A percentile compares a stretch with the other conserved stretches of the same genome.
Evolutionary conservation across 1,284 basidiomycete genomes (phyloP).

Genomic region (Crepidotus sp.): DNA sequence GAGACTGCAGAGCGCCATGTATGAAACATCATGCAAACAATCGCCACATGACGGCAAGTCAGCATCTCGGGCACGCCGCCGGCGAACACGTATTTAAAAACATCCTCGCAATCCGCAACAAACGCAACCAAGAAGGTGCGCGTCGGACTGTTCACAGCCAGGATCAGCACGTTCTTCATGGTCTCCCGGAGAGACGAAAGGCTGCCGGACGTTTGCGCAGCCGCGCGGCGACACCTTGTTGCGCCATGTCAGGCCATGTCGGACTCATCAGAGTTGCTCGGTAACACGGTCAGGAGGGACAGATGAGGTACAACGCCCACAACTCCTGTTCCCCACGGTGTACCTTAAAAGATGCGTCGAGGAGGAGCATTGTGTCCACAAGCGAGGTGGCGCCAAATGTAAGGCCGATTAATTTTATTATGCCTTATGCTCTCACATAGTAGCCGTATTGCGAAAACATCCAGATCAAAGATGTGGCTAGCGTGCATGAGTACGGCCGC

Average conservation of each 20-base stretch:
- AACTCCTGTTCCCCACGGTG: too few species aligned
- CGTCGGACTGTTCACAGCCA: not conserved
- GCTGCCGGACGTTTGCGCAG: too few species aligned
- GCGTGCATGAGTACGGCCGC: slow-evolving; percentile 8
- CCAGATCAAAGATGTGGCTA: slow-evolving; percentile 69
- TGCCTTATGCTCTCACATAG: slow-evolving; percentile 40
- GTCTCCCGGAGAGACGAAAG: too few species aligned
- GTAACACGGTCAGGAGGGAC: not conserved
- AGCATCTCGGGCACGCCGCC: not conserved
- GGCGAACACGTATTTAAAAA: not conserved
- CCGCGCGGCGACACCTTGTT: not conserved
- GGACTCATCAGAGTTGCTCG: not conserved
- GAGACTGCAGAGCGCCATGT: too few species aligned
- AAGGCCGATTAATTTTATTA: too few species aligned
- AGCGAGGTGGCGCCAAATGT: too few species aligned
- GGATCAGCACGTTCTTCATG: too few species aligned
- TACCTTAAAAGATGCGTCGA: too few species aligned
- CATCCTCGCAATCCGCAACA: not conserved
- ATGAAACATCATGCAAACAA: not conserved
- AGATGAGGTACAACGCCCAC: too few species aligned
- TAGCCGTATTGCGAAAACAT: slow-evolving; percentile 72
- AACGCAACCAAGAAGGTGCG: too few species aligned
- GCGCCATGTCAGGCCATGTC: not conserved
- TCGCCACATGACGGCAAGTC: slow-evolving; percentile 1
- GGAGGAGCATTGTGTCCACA: too few species aligned